Evolutionary conservation across 2,329 filamentous ascomycete species (phyloP).

Genomic region (Aspergillus amoenus): DNA sequence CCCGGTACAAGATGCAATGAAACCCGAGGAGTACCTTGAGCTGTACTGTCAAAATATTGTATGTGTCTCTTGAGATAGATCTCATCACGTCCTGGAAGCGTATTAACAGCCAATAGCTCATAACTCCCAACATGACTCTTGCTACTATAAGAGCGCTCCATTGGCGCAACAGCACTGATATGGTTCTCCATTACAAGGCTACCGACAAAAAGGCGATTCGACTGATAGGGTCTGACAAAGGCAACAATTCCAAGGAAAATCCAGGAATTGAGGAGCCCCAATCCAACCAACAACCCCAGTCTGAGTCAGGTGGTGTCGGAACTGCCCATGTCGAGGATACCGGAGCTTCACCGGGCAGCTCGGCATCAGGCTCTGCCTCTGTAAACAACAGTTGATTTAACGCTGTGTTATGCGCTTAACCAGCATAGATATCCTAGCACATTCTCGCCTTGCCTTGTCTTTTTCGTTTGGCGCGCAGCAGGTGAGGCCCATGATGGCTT

Average conservation of each 20-base stretch:
- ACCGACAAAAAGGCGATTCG: constrained; percentile 71
- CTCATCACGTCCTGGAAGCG: neutral
- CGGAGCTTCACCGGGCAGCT: constrained; percentile 27
- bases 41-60: constrained; percentile 93
- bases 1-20: constrained; percentile 60
- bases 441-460: constrained; percentile 4
- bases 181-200: constrained; percentile 84
- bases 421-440: neutral
- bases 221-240: constrained; percentile 21
- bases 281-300: constrained; percentile 2
- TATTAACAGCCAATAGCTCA: constrained; percentile 25
- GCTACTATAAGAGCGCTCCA: constrained; percentile 87
- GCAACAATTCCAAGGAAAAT: constrained; percentile 15
- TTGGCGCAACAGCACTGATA: constrained; percentile 94
- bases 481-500: neutral
- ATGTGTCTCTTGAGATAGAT: constrained; percentile 35
- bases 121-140: constrained; percentile 85
- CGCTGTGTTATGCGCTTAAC: neutral
- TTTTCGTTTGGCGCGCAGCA: neutral
- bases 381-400: constrained; percentile 16
- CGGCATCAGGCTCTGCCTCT: constrained; percentile 26
- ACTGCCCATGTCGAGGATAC: constrained; percentile 21
- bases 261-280: constrained; percentile 8
- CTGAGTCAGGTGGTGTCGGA: constrained; percentile 8
- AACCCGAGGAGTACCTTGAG: constrained; percentile 90